Evolutionary conservation across 2,329 filamentous ascomycete genomes (phyloP).

Genomic region (Purpureocillium lavendulum): DNA sequence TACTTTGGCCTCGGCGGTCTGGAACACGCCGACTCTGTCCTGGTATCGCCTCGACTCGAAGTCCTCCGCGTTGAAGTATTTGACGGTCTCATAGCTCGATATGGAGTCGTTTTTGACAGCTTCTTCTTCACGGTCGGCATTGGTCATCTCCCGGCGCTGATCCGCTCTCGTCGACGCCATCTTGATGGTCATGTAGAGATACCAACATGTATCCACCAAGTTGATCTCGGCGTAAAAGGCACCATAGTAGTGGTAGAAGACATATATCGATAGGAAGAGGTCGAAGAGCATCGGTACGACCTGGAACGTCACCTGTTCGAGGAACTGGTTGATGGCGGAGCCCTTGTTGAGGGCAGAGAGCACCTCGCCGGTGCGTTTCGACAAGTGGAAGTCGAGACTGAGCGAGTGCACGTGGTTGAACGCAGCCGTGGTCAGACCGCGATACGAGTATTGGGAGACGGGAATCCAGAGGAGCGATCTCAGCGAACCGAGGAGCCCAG

Average conservation of each 20-base stretch:
- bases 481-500: conserved; percentile 75
- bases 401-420: conserved; percentile 97
- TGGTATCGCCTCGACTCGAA: conserved; percentile 72
- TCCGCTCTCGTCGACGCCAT: conserved; percentile 92
- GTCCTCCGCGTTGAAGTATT: conserved; percentile 79
- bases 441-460: conserved; percentile 93
- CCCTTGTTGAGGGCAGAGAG: conserved; percentile 94
- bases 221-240: conserved; percentile 86
- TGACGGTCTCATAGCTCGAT: conserved; percentile 94
- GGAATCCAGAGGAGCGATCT: conserved; percentile 90
- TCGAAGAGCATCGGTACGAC: conserved; percentile 93
- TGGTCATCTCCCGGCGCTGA: conserved; percentile 87
- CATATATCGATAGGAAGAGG: conserved; percentile 70
- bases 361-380: conserved; percentile 94
- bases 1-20: conserved; percentile 67
- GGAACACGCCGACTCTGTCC: conserved; percentile 61
- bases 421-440: conserved; percentile 84
- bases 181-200: conserved; percentile 91
- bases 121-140: conserved; percentile 88
- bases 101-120: conserved; percentile 98
- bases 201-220: conserved; percentile 85
- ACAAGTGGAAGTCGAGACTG: conserved; percentile 91
- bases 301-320: conserved; percentile 94
- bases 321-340: conserved; percentile 89
- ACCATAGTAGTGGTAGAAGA: conserved; percentile 54